Percentiles rank a stretch among this genome's conserved stretches.
phyloP scores from a whole-genome alignment of 306 rosid species.

The Cicer arietinum region DNA sequence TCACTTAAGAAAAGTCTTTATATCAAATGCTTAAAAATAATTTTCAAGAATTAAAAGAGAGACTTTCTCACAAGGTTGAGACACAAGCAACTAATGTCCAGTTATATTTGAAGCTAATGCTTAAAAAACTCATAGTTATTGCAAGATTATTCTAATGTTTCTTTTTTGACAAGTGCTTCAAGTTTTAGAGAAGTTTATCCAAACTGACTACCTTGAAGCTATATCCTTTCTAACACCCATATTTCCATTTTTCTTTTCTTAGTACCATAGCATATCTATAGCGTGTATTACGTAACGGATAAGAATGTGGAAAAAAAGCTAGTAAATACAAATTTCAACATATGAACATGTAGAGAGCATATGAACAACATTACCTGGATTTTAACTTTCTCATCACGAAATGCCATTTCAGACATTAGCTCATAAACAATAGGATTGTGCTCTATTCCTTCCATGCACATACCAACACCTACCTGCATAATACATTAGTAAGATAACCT shows the following conservation, averaged over 20 bases:
- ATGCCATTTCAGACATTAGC: conserved; percentile 94
- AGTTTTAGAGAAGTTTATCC: not conserved
- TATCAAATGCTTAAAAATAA: not conserved
- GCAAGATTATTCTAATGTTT: not conserved
- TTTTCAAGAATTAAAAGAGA: not conserved
- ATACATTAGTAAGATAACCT: conserved; percentile 12
- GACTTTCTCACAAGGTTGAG: not conserved
- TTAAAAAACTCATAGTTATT: not conserved
- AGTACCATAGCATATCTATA: not conserved
- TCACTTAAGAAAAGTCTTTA: not conserved
- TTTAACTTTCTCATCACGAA: conserved; percentile 71
- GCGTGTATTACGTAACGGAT: not conserved
- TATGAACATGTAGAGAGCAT: conserved; percentile 11
- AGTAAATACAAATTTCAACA: conserved; percentile 5
- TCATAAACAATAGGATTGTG: conserved; percentile 88
- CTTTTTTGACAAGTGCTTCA: not conserved
- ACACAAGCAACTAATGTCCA: not conserved
- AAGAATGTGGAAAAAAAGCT: conserved; percentile 19
- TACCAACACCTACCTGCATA: conserved; percentile 90
- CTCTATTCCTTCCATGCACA: conserved; percentile 99
- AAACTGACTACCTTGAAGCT: conserved; percentile 1
- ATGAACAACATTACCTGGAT: conserved; percentile 59
- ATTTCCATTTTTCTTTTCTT: conserved; percentile 11
- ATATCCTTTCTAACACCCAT: not conserved
- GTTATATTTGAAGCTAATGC: not conserved